Conservation (phyloP, 495 filamentous ascomycete species). For the Penicillium samsonianum region DNA sequence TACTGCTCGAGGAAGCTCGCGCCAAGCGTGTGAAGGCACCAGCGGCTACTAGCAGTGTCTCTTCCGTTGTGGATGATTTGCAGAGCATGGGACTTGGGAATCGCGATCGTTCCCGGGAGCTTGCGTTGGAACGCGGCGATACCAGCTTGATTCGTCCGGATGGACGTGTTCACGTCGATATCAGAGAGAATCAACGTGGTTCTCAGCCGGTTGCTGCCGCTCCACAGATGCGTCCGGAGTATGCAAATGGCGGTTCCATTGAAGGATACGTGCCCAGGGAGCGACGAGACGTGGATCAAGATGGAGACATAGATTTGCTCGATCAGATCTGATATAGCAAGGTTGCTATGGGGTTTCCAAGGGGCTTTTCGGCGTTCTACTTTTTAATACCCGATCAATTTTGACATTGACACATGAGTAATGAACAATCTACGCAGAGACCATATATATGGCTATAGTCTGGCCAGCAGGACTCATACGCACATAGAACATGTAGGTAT, state of each 20-base stretch:
- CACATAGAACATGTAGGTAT: neutral
- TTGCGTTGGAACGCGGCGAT: conserved; percentile 54
- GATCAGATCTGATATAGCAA: conserved; percentile 33
- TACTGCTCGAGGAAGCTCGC: conserved; percentile 56
- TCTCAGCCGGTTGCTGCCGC: conserved; percentile 20
- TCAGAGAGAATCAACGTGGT: conserved; percentile 42
- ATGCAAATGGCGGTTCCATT: conserved; percentile 45
- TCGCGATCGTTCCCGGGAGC: conserved; percentile 32
- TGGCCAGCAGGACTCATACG: conserved; percentile 8
- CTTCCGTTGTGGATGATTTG: conserved; percentile 35
- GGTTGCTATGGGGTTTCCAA: conserved; percentile 10
- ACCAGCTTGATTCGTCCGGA: conserved; percentile 25
- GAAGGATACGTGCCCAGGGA: conserved; percentile 47
- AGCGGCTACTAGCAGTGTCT: conserved; percentile 16
- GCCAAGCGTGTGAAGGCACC: conserved; percentile 18
- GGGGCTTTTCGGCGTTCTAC: conserved; percentile 20
- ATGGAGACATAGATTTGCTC: conserved; percentile 37
- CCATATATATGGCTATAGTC: conserved; percentile 8
- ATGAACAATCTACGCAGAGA: conserved; percentile 21
- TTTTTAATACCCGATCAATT: conserved; percentile 25
- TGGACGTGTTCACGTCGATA: conserved; percentile 39
- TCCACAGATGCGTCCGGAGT: conserved; percentile 38
- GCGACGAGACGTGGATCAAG: conserved; percentile 16
- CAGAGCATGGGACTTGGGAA: conserved; percentile 36
- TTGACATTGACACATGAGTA: conserved; percentile 20